Conservation (phyloP, 139 green algal species). For the Micractinium sp. region DNA sequence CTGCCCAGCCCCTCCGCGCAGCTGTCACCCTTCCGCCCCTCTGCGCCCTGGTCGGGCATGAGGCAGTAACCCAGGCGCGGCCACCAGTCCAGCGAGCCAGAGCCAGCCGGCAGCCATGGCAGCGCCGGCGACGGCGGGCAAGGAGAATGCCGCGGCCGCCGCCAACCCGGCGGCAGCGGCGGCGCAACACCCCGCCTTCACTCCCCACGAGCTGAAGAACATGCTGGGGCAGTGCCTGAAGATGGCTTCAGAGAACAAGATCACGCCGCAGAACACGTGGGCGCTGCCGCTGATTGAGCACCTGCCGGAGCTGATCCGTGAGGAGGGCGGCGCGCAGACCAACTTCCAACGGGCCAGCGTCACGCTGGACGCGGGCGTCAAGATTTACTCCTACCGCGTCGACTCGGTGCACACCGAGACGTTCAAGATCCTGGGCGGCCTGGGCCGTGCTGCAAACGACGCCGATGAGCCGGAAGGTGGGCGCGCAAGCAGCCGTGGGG, state of each 20-base stretch:
- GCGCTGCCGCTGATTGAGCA: slow-evolving; percentile 86
- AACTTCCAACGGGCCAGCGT: slow-evolving; percentile 92
- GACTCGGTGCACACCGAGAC: slow-evolving; percentile 85
- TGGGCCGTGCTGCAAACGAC: slow-evolving; percentile 53
- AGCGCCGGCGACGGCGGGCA: not conserved
- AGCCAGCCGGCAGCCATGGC: not conserved
- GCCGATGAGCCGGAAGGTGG: slow-evolving; percentile 25
- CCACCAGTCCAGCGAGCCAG: not conserved
- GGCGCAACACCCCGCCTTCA: not conserved
- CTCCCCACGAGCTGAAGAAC: slow-evolving; percentile 36
- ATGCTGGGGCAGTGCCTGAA: slow-evolving; percentile 82
- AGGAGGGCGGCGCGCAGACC: slow-evolving; percentile 60
- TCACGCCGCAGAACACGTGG: slow-evolving; percentile 86
- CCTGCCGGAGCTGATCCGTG: slow-evolving; percentile 74
- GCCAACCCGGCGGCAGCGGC: too few relatives aligned
- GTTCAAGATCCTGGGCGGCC: slow-evolving; percentile 76
- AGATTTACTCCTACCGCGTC: slow-evolving; percentile 91
- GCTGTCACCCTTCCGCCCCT: not conserved
- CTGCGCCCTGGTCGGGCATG: not conserved
- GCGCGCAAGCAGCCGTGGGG: not conserved
- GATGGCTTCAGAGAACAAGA: slow-evolving; percentile 82
- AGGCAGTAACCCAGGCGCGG: not conserved
- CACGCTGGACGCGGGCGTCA: slow-evolving; percentile 90
- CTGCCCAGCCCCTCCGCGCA: not conserved
- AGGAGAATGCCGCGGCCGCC: slow-evolving; percentile 16